A percentile compares a stretch with the other conserved stretches of the same genome.
phyloP scores from a whole-genome alignment of 805 yeast genomes.

The Phaffomyces antillensis region DNA sequence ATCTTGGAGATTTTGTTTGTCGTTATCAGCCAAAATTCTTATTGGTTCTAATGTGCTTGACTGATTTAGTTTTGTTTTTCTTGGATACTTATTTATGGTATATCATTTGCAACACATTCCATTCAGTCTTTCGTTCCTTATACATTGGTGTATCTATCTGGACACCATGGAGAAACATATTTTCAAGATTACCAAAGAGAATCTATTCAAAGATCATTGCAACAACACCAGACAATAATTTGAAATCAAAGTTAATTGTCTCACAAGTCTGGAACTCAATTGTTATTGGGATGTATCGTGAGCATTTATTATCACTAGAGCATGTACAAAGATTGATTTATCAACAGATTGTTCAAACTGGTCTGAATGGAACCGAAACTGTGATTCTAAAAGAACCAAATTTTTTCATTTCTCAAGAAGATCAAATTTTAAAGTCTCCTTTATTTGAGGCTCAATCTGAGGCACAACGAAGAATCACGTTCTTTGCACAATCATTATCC shows the following conservation, averaged over 20 bases:
- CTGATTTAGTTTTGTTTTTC: slow-evolving; percentile 65
- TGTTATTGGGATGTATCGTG: slow-evolving; percentile 98
- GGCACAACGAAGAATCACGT: slow-evolving; percentile 77
- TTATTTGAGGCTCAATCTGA: slow-evolving; percentile 59
- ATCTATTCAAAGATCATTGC: slow-evolving; percentile 61
- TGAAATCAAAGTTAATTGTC: slow-evolving; percentile 93
- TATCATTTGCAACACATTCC: slow-evolving; percentile 68
- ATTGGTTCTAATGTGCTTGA: slow-evolving; percentile 43
- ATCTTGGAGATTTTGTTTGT: slow-evolving; percentile 49
- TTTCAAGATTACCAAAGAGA: slow-evolving; percentile 68
- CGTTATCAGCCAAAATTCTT: slow-evolving; percentile 49
- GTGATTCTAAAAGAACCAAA: slow-evolving; percentile 58
- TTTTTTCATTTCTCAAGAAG: slow-evolving; percentile 79
- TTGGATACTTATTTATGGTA: slow-evolving; percentile 85
- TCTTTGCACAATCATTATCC: slow-evolving; percentile 84
- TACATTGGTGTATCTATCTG: slow-evolving; percentile 75
- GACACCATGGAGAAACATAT: slow-evolving; percentile 86
- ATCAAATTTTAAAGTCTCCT: slow-evolving; percentile 52
- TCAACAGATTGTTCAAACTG: slow-evolving; percentile 63
- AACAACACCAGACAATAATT: slow-evolving; percentile 72
- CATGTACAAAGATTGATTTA: slow-evolving; percentile 94
- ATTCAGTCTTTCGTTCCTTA: slow-evolving; percentile 65
- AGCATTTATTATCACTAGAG: slow-evolving; percentile 93
- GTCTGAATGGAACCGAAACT: slow-evolving; percentile 31
- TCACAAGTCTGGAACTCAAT: slow-evolving; percentile 99